Base-by-base conservation (phyloP, 148 eudicot genomes). In the Camellia lanceoleosa region DNA sequence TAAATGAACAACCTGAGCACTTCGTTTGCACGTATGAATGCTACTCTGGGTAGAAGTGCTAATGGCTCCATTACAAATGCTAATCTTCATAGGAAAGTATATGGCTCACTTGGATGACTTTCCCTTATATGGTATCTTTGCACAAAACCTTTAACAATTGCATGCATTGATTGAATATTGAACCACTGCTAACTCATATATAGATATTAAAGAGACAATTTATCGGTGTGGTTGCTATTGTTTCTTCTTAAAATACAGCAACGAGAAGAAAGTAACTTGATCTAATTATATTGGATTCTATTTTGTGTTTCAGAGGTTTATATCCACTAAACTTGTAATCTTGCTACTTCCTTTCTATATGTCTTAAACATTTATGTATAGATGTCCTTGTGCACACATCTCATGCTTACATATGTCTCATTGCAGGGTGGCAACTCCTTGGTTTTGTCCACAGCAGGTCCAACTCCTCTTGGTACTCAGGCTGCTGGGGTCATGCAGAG, bases 371-470 rank as follows among this genome's bases (percentile, higher is more conserved):
- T 4, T 41, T 23, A 4, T 74, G 4, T 41, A 5, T 13, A 15
- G 38, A 15, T 58, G 20, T 19, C 12, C 14, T 76, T 46, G 13
- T 3, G 41, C 13, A 3, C 43, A 59, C 46, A 76, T 54, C 72
- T 81, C 23, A 80, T 70, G 16, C 71, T 78, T 63, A 51, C n/a
- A 1, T 66, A 51, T 71, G 71, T 83, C 71, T 38, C 5, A 42
- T 72, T 83, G 75, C 91, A 94, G 98, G 92, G 89, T 81, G 98
- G 90, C 70, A 87, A 88, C 85, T 71, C 97, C 42, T 23, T 85
- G 80, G 87, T 85, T 43, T 75, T 87, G 66, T 82, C 94, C 30
- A 81, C 89, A 19, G 85, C 87, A 5, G 88, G 87, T 78, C 92
- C 89, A 74, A 78, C 91, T 52, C 81, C 90, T 47, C 82, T 87